Conservation (phyloP, 1,139 yeast genomes). For the Lodderomyces beijingensis region DNA sequence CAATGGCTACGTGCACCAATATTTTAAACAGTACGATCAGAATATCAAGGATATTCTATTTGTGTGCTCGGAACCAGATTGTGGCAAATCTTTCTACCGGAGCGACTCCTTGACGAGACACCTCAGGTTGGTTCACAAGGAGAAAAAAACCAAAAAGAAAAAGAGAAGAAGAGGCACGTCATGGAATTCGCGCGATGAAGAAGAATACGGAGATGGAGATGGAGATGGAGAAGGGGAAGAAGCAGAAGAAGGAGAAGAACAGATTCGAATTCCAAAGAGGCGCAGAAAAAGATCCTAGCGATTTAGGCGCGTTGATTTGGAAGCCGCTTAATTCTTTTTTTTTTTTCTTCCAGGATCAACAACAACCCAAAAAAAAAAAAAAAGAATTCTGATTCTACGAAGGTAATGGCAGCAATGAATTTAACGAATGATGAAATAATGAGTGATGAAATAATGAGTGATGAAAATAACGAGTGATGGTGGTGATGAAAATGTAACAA, state of each 20-base stretch:
- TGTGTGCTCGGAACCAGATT: constrained; percentile 23
- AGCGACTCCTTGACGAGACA: constrained; percentile 57
- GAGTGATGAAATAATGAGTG: too few relatives aligned
- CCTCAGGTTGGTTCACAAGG: constrained; percentile 43
- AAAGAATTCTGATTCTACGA: too few relatives aligned
- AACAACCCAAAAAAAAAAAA: too few relatives aligned
- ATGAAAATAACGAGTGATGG: too few relatives aligned
- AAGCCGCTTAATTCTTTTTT: too few relatives aligned
- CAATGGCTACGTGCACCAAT: constrained; percentile 16
- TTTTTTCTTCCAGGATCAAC: too few relatives aligned
- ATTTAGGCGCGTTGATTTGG: too few relatives aligned
- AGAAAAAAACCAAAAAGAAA: constrained; percentile 2
- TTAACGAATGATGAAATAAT: too few relatives aligned
- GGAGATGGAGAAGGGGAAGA: neutral
- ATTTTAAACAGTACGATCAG: constrained; percentile 12
- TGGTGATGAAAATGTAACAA: too few relatives aligned
- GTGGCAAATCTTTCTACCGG: constrained; percentile 53
- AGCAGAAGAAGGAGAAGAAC: constrained; percentile 1
- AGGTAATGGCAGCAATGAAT: too few relatives aligned
- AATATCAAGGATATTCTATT: constrained; percentile 15
- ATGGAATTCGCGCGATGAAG: neutral
- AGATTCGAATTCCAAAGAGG: too few relatives aligned
- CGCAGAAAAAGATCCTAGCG: too few relatives aligned
- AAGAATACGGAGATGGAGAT: constrained; percentile 1
- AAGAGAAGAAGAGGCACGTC: neutral